Evolutionary conservation across 208 protist species (phyloP), one percentile per base, ranked within the genome.

Genomic region (Borovskyia barvae): DNA sequence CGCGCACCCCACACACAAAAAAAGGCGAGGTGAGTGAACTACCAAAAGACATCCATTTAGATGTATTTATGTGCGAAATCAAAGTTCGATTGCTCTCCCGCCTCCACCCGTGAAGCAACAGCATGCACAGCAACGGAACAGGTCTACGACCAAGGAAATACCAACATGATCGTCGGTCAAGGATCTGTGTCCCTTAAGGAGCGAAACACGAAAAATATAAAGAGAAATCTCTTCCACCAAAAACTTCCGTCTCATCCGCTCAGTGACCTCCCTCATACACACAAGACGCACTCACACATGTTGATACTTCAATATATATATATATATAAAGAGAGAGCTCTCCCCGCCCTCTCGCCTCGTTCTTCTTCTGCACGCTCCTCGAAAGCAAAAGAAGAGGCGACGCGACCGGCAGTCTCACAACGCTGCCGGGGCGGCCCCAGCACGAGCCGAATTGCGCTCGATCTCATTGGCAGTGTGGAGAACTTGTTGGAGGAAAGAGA

Each of bases 381-480:
- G 6, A 32, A 50, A 56, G 30, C 15, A 42, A 26, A 6, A 11
- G 41, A 12, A 30, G 32, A 64, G 36, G 53, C 15, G 11, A 12
- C 5, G 3, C 9, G 15, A 28, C 20, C 26, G 32, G 33, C n/a
- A 2, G 24, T 12, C 15, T 52, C 78, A 88, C 49, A 89, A 50
- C 22, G 85, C 79, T 25, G 78, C 71, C n/a, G 85, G 82, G 0
- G 81, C 85, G n/a, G 64, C 85, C 33, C 85, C 82, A 45, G 75
- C 81, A 35, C 79, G 72, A 9, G 72, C 76, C 2, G 82, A 85
- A 25, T 62, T 86, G 25, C 86, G 72, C 55, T 93, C 86, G 61
- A 93, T 90, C 30, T 87, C 75, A 61, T 93, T 93, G 17, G 83
- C 83, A 8, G 82, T 91, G 67, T 81, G 77, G 15, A 94, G 72